phyloP scores from a whole-genome alignment of 139 green algal genomes.

The Tetraselmis striata region DNA sequence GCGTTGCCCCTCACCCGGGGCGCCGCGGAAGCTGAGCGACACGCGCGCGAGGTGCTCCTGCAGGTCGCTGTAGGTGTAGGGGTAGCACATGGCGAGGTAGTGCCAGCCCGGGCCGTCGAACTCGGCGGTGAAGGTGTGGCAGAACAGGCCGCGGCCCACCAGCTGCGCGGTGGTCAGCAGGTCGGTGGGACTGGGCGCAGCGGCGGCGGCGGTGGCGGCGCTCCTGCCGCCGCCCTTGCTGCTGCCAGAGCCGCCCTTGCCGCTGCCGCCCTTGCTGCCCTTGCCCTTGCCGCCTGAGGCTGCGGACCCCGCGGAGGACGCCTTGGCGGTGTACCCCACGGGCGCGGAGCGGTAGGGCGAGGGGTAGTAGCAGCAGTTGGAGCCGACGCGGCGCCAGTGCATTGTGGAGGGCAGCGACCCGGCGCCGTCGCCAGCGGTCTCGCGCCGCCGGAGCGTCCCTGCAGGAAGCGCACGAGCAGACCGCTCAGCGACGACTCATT shows the following conservation, averaged over 20 bases:
- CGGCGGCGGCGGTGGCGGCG: too few relatives aligned
- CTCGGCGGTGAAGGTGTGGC: slow-evolving; percentile 32
- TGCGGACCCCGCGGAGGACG: background rate
- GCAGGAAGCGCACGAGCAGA: too few relatives aligned
- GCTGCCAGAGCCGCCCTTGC: background rate
- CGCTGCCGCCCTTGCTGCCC: background rate
- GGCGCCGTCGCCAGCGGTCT: background rate
- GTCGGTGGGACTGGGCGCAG: background rate
- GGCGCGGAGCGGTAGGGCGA: slow-evolving; percentile 24
- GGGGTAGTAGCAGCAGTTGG: slow-evolving; percentile 34
- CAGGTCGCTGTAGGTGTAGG: slow-evolving; percentile 56
- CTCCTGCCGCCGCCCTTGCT: background rate
- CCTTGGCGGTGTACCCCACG: background rate
- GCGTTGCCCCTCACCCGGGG: background rate
- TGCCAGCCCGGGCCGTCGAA: slow-evolving; percentile 8
- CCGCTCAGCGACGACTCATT: too few relatives aligned
- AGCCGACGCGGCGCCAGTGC: slow-evolving; percentile 24
- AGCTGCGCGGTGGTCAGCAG: background rate
- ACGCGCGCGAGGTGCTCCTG: slow-evolving; percentile 35
- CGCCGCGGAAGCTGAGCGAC: background rate
- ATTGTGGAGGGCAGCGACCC: background rate
- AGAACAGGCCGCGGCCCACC: slow-evolving; percentile 39
- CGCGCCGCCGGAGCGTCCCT: background rate
- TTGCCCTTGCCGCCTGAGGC: background rate
- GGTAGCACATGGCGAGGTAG: slow-evolving; percentile 47